phyloP scores from a whole-genome alignment of 2,329 filamentous ascomycete genomes.

The Fusarium goolgardi region DNA sequence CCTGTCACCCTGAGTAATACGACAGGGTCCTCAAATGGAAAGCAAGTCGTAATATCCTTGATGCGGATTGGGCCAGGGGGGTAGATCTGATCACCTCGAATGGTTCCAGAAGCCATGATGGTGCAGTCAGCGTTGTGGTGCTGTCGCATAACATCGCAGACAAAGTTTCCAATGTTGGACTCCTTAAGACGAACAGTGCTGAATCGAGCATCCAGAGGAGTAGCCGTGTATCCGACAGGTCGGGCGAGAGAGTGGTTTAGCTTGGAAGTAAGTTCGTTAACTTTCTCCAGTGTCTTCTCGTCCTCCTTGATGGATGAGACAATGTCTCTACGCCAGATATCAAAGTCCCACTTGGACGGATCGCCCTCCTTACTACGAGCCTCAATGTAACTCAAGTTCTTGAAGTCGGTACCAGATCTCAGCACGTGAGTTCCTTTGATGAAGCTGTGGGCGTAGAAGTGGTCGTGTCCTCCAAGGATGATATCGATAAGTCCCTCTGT shows the following conservation, averaged over 20 bases:
- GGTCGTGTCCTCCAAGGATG: conserved; percentile 89
- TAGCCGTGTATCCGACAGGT: conserved; percentile 83
- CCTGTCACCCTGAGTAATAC: conserved; percentile 80
- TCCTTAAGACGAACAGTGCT: conserved; percentile 81
- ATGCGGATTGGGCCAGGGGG: conserved; percentile 80
- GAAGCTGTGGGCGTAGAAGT: conserved; percentile 83
- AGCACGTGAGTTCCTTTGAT: conserved; percentile 85
- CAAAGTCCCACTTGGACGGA: conserved; percentile 76
- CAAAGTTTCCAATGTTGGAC: conserved; percentile 89
- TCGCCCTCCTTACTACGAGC: conserved; percentile 67
- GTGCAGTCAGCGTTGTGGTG: conserved; percentile 85
- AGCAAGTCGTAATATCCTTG: conserved; percentile 88
- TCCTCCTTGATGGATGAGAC: conserved; percentile 76
- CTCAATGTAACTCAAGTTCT: conserved; percentile 90
- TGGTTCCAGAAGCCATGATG: conserved; percentile 86
- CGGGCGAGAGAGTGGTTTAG: conserved; percentile 83
- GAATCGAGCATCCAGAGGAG: conserved; percentile 87
- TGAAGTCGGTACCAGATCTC: conserved; percentile 91
- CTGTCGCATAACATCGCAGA: conserved; percentile 89
- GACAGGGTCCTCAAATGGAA: conserved; percentile 91
- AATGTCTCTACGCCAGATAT: conserved; percentile 80
- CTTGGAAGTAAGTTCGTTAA: conserved; percentile 76
- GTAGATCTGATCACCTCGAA: conserved; percentile 89
- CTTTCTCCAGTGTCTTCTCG: conserved; percentile 67
- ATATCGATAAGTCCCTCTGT: conserved; percentile 82